phyloP scores from a whole-genome alignment of 371 early-diverging fungal genomes.

The Rhizomucor pusillus region DNA sequence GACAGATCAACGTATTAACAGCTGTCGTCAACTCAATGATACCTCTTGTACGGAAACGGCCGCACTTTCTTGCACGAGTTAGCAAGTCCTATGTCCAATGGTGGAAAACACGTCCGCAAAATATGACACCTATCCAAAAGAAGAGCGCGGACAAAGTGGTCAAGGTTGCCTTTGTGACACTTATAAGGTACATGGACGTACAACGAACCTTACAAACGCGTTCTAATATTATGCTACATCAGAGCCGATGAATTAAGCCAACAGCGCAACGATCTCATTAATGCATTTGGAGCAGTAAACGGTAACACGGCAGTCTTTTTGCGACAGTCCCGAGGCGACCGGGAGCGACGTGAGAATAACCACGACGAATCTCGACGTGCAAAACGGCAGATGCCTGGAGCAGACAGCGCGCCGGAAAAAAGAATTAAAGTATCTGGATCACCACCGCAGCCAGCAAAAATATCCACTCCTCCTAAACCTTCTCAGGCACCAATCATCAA shows the following conservation, averaged over 20 bases:
- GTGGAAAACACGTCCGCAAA: constrained; percentile 22
- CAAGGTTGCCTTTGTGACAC: constrained; percentile 34
- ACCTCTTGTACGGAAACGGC: constrained; percentile 32
- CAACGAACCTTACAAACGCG: no score
- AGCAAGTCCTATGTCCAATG: constrained; percentile 21
- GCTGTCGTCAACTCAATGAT: constrained; percentile 43
- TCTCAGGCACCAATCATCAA: constrained; percentile 8
- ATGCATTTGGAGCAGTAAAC: constrained; percentile 34
- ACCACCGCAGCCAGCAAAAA: constrained; percentile 4
- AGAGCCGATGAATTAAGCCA: constrained; percentile 29
- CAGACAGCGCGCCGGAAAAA: constrained; percentile 8
- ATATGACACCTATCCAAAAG: constrained; percentile 31
- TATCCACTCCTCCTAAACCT: background rate
- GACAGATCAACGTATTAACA: constrained; percentile 27
- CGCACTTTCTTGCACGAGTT: constrained; percentile 28
- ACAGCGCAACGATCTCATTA: constrained; percentile 30
- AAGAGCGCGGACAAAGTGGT: constrained; percentile 43
- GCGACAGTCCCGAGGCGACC: constrained; percentile 14
- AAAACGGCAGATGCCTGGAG: constrained; percentile 1
- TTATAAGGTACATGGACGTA: constrained; percentile 36
- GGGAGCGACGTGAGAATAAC: constrained; percentile 19
- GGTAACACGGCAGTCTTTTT: constrained; percentile 45
- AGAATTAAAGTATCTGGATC: constrained; percentile 18
- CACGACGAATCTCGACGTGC: constrained; percentile 11
- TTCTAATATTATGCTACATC: no score